phyloP scores from a whole-genome alignment of 2,329 filamentous ascomycete species.

The Cytospora paraplurivora region DNA sequence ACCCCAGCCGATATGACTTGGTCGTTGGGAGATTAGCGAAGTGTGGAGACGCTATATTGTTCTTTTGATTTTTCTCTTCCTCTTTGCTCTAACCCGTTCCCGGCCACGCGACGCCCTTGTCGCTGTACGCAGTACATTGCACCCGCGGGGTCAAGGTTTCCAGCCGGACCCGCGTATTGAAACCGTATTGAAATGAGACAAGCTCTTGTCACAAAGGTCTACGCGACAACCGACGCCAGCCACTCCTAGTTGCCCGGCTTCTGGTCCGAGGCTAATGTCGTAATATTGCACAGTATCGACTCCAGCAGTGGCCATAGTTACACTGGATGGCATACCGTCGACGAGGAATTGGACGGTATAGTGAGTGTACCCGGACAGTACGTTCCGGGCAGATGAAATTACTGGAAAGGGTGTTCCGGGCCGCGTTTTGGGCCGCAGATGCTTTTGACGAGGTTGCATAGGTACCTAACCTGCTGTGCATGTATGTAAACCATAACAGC shows the following conservation, averaged over 20 bases:
- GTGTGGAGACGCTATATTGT: conserved; percentile 17
- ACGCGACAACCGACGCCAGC: conserved; percentile 26
- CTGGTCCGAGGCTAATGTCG: conserved; percentile 7
- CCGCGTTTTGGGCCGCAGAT: conserved; percentile 28
- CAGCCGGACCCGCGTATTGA: conserved; percentile 17
- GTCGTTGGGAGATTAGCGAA: conserved; percentile 24
- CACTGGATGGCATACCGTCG: not conserved
- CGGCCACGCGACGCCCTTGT: conserved; percentile 24
- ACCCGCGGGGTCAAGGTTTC: not conserved
- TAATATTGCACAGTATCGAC: conserved; percentile 7
- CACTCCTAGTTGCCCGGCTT: not conserved
- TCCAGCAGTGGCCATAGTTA: conserved; percentile 8
- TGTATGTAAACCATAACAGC: not conserved
- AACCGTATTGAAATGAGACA: conserved; percentile 26
- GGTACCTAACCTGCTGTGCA: not conserved
- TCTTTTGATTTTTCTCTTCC: not conserved
- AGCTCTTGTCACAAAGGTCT: conserved; percentile 17
- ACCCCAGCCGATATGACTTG: conserved; percentile 27
- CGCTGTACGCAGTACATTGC: not conserved
- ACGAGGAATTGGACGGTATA: conserved; percentile 2
- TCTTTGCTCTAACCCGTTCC: conserved; percentile 12
- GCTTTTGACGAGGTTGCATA: conserved; percentile 5
- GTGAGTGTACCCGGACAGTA: not conserved
- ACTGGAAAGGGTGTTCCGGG: conserved; percentile 15
- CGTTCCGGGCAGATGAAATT: not conserved